These are phyloP conservation scores for Taxawa tesnikishii DNA, from an alignment of 2,329 filamentous ascomycete species.

Conservation along the genomic window DNA sequence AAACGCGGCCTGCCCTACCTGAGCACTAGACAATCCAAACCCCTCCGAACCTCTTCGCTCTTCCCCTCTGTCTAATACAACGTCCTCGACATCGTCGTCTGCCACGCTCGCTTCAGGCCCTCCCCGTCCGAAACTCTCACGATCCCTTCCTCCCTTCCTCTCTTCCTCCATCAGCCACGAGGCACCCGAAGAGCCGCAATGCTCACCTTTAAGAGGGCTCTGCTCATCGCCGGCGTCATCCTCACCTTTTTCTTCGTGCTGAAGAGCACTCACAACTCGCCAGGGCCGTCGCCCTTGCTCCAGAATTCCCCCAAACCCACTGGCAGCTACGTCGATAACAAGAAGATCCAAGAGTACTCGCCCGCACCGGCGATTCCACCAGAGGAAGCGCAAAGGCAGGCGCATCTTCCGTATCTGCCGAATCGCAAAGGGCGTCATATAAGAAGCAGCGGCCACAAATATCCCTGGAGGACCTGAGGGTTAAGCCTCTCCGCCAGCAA, in stretches of 20 bases:
- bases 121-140: neutral
- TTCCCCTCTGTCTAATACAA: too few relatives aligned
- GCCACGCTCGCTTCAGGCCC: slow-evolving; percentile 4
- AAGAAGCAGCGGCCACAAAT: slow-evolving; percentile 44
- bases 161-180: neutral
- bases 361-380: slow-evolving; percentile 1
- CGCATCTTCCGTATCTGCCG: slow-evolving; percentile 11
- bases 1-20: too few relatives aligned
- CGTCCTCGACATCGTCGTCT: too few relatives aligned
- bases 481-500: slow-evolving; percentile 63
- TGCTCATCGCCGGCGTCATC: slow-evolving; percentile 58
- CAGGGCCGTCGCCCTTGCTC: slow-evolving; percentile 9
- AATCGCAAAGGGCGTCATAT: slow-evolving; percentile 3
- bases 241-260: slow-evolving; percentile 59
- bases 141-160: neutral
- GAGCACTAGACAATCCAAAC: too few relatives aligned
- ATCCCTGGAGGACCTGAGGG: slow-evolving; percentile 55
- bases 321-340: slow-evolving; percentile 21
- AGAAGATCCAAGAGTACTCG: slow-evolving; percentile 17
- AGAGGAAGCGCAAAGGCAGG: slow-evolving; percentile 16
- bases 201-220: slow-evolving; percentile 66
- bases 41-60: too few relatives aligned
- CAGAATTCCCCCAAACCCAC: slow-evolving; percentile 24
- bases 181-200: slow-evolving; percentile 33
- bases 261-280: slow-evolving; percentile 42